Evolutionary conservation across 163 green algal genomes (phyloP).

Genomic region (Smithsoniella earleae): DNA sequence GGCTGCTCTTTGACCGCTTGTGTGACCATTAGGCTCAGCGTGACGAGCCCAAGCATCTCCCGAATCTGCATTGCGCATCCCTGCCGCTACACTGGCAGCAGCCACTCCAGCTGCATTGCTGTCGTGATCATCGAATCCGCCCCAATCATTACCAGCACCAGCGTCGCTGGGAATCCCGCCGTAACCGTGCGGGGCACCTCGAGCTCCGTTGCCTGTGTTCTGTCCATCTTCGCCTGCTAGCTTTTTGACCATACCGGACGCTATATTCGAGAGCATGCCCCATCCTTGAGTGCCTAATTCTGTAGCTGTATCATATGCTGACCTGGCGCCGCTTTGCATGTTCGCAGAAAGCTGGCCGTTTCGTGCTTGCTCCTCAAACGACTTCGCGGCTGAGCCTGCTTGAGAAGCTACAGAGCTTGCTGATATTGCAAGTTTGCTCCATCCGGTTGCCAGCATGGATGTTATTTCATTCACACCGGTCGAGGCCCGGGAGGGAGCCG

Average conservation of each 20-base stretch:
- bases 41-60: no score
- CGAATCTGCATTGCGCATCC: no score
- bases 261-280: slow-evolving; percentile 22
- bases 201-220: neutral
- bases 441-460: slow-evolving; percentile 42
- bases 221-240: slow-evolving; percentile 1
- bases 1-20: no score
- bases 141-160: slow-evolving; percentile 3
- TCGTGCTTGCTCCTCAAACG: slow-evolving; percentile 35
- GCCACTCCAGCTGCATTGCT: neutral
- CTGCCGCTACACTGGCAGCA: no score
- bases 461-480: slow-evolving; percentile 56
- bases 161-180: neutral
- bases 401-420: slow-evolving; percentile 2
- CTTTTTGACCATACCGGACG: slow-evolving; percentile 7
- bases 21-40: no score
- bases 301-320: slow-evolving; percentile 21
- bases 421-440: neutral
- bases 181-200: no score
- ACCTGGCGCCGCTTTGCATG: slow-evolving; percentile 35
- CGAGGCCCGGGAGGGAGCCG: neutral
- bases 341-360: slow-evolving; percentile 38
- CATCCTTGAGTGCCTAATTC: slow-evolving; percentile 24
- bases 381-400: neutral
- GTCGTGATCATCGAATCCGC: neutral